phyloP scores from a whole-genome alignment of 2,329 filamentous ascomycete genomes.

The Ambrosiella xylebori region DNA sequence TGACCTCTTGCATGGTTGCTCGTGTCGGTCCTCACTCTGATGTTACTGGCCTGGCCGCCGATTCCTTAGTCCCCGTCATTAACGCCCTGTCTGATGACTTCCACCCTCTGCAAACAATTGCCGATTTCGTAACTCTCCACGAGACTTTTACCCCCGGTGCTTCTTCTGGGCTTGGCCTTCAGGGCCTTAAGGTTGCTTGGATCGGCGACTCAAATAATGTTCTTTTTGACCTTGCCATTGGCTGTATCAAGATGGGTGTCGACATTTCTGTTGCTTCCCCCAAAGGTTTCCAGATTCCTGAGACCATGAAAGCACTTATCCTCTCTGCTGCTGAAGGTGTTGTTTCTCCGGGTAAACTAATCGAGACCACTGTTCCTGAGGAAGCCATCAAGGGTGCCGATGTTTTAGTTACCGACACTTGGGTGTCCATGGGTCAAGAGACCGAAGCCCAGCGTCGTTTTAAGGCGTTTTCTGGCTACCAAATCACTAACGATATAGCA shows the following conservation, averaged over 20 bases:
- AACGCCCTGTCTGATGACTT: conserved; percentile 80
- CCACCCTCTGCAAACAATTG: conserved; percentile 86
- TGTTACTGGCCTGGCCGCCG: conserved; percentile 49
- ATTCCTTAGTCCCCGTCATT: conserved; percentile 66
- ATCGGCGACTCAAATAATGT: conserved; percentile 96
- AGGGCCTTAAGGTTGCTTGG: conserved; percentile 86
- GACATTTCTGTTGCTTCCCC: conserved; percentile 79
- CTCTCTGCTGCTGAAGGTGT: conserved; percentile 40
- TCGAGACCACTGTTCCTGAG: conserved; percentile 63
- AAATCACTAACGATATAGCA: conserved; percentile 76
- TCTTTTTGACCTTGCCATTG: conserved; percentile 81
- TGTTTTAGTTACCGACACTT: conserved; percentile 88
- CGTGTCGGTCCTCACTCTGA: conserved; percentile 65
- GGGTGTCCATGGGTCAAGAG: conserved; percentile 98
- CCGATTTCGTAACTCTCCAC: conserved; percentile 80
- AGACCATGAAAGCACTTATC: conserved; percentile 57
- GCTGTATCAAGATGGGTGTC: conserved; percentile 70
- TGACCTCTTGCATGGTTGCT: conserved; percentile 70
- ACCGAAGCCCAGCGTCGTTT: conserved; percentile 61
- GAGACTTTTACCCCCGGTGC: conserved; percentile 42
- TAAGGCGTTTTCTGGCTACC: conserved; percentile 73
- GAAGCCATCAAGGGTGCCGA: conserved; percentile 75
- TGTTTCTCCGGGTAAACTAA: conserved; percentile 44
- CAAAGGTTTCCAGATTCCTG: conserved; percentile 64
- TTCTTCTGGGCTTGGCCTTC: conserved; percentile 41